A percentile compares a stretch with the other conserved stretches of the same genome.
Evolutionary conservation across 768 basidiomycete species (phyloP).

Genomic region (Pisolithus sp.): DNA sequence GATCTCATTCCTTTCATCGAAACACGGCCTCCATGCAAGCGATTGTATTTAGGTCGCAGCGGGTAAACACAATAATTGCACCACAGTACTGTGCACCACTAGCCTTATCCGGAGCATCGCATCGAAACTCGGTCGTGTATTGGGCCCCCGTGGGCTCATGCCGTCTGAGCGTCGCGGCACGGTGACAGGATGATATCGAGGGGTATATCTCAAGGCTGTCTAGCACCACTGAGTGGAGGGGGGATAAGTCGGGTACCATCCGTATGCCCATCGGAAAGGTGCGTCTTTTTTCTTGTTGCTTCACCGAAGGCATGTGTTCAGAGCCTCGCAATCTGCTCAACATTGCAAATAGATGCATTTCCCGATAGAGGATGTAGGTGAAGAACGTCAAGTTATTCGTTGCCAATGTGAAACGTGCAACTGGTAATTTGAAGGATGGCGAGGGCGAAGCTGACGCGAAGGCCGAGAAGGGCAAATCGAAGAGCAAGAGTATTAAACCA

Average conservation of each 20-base stretch:
- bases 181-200: conserved; percentile 82
- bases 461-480: conserved; percentile 32
- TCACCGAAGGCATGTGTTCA: not conserved
- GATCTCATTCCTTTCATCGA: not conserved
- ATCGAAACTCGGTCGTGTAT: conserved; percentile 69
- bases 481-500: conserved; percentile 41
- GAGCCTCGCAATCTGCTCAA: not conserved
- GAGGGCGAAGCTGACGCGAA: conserved; percentile 33
- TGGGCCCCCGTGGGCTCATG: conserved; percentile 92
- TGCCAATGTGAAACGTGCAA: conserved; percentile 63
- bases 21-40: not conserved
- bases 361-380: conserved; percentile 64
- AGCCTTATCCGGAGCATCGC: conserved; percentile 73
- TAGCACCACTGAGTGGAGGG: conserved; percentile 89
- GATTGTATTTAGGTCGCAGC: conserved; percentile 50
- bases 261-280: conserved; percentile 78
- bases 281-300: conserved; percentile 13
- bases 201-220: conserved; percentile 74
- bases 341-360: conserved; percentile 54
- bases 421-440: conserved; percentile 57
- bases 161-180: conserved; percentile 91
- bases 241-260: conserved; percentile 81
- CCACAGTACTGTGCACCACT: conserved; percentile 79
- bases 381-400: conserved; percentile 78
- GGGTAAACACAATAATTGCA: conserved; percentile 64